Conservation (phyloP, 2,329 filamentous ascomycete species). For the Cytospora piceicola region DNA sequence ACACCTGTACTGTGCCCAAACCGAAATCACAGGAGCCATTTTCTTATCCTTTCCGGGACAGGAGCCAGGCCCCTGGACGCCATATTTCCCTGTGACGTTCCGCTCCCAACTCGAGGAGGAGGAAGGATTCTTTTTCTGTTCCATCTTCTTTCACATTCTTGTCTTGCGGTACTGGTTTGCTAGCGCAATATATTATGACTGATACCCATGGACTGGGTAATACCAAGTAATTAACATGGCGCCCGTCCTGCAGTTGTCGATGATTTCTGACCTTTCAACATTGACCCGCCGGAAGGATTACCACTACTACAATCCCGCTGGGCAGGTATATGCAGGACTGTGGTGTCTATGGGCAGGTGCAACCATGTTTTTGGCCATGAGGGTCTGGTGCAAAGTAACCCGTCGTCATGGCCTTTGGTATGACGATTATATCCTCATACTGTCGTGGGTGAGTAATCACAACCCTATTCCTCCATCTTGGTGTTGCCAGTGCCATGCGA, state of each 20-base stretch:
- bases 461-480: background rate
- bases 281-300: conserved; percentile 15
- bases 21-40: conserved; percentile 3
- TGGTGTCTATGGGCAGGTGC: conserved; percentile 42
- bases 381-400: conserved; percentile 43
- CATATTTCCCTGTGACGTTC: conserved; percentile 7
- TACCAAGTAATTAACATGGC: conserved; percentile 19
- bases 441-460: conserved; percentile 40
- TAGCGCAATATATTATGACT: background rate
- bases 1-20: background rate
- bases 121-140: background rate
- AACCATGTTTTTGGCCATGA: conserved; percentile 38
- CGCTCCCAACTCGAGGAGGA: background rate
- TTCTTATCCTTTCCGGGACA: conserved; percentile 1
- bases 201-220: conserved; percentile 1
- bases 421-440: conserved; percentile 45
- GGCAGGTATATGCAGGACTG: conserved; percentile 40
- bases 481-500: background rate
- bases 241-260: conserved; percentile 22
- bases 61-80: background rate
- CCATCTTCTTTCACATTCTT: background rate
- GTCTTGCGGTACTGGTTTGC: conserved; percentile 22
- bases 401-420: conserved; percentile 45
- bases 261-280: conserved; percentile 5
- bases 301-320: conserved; percentile 26